phyloP scores from a whole-genome alignment of 805 yeast species.

The Starmera dryadoides region DNA sequence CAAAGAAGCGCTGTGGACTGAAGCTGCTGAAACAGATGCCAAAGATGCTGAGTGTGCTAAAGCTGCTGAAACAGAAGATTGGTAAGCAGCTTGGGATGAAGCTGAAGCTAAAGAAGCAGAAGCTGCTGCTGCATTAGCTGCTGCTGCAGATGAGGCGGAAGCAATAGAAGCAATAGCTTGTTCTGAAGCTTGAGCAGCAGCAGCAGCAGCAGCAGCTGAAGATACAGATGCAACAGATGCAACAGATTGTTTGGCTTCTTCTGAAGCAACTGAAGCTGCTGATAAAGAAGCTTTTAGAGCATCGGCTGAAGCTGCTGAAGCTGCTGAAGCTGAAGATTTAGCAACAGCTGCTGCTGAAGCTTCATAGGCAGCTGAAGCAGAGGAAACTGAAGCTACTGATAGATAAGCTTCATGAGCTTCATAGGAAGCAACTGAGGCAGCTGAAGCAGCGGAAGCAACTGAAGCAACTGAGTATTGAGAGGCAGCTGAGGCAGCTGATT shows the following conservation, averaged over 20 bases:
- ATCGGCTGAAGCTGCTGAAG: conserved; percentile 8
- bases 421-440: conserved; percentile 13
- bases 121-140: conserved; percentile 17
- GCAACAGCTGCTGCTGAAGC: conserved; percentile 12
- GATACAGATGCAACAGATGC: conserved; percentile 16
- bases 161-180: conserved; percentile 14
- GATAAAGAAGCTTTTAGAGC: conserved; percentile 12
- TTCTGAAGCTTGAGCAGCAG: conserved; percentile 16
- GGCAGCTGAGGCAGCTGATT: too few species aligned
- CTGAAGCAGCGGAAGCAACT: conserved; percentile 19
- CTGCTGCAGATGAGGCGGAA: conserved; percentile 16
- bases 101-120: conserved; percentile 22
- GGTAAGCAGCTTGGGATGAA: conserved; percentile 14
- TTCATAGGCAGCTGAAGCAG: conserved; percentile 13
- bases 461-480: too few species aligned
- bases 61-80: conserved; percentile 13
- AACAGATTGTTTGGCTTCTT: conserved; percentile 3
- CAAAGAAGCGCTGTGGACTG: conserved; percentile 5
- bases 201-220: conserved; percentile 9
- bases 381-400: conserved; percentile 3
- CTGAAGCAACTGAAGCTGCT: conserved; percentile 2
- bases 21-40: conserved; percentile 15
- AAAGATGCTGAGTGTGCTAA: conserved; percentile 13
- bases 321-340: conserved; percentile 20
- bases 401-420: conserved; percentile 8